Evolutionary conservation across 257 asterid genomes (phyloP).

Genomic region (Schizonepeta tenuifolia): DNA sequence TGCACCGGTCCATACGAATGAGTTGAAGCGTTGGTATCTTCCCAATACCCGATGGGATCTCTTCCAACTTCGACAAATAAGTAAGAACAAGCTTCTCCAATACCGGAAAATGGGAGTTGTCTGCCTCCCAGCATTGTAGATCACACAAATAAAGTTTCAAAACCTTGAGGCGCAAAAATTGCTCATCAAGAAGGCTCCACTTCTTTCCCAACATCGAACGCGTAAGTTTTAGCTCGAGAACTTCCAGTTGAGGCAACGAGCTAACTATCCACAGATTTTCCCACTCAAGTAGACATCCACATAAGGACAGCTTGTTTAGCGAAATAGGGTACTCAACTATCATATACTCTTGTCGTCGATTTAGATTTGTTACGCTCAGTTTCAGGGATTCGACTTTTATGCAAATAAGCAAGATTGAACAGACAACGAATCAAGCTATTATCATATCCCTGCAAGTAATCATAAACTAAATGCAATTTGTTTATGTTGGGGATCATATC

Average conservation of each 20-base stretch:
- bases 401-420: background rate
- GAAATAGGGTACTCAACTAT: slow-evolving; percentile 5
- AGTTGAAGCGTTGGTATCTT: no score
- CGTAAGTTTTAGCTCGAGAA: background rate
- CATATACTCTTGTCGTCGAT: no score
- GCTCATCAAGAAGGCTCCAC: background rate
- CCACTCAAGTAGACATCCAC: background rate
- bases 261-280: background rate
- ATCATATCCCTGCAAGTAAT: background rate
- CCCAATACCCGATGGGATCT: no score
- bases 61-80: no score
- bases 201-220: accelerated
- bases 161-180: background rate
- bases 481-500: background rate
- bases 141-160: background rate
- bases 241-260: background rate
- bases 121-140: background rate
- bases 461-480: background rate
- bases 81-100: background rate
- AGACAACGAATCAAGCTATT: background rate
- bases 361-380: no score
- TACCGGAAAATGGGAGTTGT: background rate
- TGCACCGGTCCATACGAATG: no score
- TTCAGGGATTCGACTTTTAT: background rate
- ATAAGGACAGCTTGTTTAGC: background rate